A percentile compares a stretch with the other conserved stretches of the same genome.
Evolutionary conservation across 305 asterid genomes (phyloP).

Genomic region (Solanum aculeatissimum): DNA sequence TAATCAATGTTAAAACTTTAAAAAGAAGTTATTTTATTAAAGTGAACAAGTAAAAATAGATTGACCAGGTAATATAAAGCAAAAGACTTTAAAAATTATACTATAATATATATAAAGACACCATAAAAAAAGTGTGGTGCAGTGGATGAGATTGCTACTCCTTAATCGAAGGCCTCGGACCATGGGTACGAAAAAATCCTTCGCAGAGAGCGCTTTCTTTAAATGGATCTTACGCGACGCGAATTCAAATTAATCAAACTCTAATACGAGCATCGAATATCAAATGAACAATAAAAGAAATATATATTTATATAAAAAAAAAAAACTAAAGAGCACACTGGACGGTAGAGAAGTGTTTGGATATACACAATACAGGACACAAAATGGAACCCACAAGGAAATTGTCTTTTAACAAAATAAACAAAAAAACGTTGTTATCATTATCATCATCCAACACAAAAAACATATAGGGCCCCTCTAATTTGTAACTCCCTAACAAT

Average conservation of each 20-base stretch:
- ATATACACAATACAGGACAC: background rate
- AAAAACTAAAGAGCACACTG: slow-evolving; percentile 21
- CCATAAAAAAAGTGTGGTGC: no score
- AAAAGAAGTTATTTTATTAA: background rate
- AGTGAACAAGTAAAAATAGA: background rate
- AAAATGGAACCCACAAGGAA: slow-evolving; percentile 18
- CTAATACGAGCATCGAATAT: no score
- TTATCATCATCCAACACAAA: slow-evolving; percentile 6
- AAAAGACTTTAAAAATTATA: background rate
- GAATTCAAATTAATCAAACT: no score
- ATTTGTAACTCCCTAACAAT: background rate
- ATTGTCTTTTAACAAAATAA: slow-evolving; percentile 25
- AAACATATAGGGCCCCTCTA: slow-evolving; percentile 5
- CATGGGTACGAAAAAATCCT: no score
- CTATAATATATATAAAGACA: no score
- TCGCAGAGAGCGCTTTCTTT: no score
- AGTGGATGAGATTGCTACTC: no score
- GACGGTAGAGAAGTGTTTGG: slow-evolving; percentile 33
- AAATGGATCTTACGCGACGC: rapidly evolving
- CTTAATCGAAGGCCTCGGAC: rapidly evolving
- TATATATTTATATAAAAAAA: background rate
- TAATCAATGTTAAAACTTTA: background rate
- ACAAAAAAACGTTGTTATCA: slow-evolving; percentile 19
- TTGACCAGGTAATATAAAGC: background rate
- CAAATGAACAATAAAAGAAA: no score